These are phyloP conservation scores for Solidago caesia DNA, from an alignment of 129 eudicot genomes.

Conservation along the genomic window DNA sequence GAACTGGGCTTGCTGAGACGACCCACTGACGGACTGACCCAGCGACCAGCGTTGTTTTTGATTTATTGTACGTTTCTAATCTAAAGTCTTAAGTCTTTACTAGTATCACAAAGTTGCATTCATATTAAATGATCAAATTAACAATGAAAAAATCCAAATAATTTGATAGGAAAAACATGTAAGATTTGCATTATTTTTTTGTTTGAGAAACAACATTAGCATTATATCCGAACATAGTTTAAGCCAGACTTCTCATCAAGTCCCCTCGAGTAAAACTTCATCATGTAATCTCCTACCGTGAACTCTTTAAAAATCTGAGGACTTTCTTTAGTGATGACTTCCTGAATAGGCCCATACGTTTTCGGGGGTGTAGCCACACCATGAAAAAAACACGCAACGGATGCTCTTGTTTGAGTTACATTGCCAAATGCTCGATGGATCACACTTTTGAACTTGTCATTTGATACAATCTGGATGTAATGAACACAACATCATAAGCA, in stretches of 20 bases:
- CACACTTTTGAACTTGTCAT: conserved; percentile 51
- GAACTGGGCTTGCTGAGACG: no score
- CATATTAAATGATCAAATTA: no score
- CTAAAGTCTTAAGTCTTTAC: no score
- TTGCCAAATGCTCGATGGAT: conserved; percentile 45
- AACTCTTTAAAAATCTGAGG: conserved; percentile 40
- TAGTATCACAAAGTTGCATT: no score
- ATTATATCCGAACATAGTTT: conserved; percentile 24
- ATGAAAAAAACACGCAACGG: conserved; percentile 41
- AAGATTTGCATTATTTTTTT: not conserved
- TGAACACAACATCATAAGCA: conserved; percentile 9
- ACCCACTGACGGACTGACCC: no score
- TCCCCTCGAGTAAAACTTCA: conserved; percentile 24
- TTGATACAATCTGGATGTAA: conserved; percentile 41
- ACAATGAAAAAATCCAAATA: no score
- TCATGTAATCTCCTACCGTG: conserved; percentile 24
- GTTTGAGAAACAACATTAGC: not conserved
- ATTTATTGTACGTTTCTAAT: no score
- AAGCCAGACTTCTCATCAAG: conserved; percentile 30
- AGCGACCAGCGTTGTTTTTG: no score
- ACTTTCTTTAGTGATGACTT: conserved; percentile 44
- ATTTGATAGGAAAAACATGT: not conserved
- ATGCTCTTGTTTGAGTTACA: conserved; percentile 40
- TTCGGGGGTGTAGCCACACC: conserved; percentile 18
- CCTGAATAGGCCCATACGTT: conserved; percentile 48